Percentiles rank a stretch among this genome's conserved stretches.
Conservation (phyloP, 1,284 basidiomycete genomes). For the Binderoboletus segoi region DNA sequence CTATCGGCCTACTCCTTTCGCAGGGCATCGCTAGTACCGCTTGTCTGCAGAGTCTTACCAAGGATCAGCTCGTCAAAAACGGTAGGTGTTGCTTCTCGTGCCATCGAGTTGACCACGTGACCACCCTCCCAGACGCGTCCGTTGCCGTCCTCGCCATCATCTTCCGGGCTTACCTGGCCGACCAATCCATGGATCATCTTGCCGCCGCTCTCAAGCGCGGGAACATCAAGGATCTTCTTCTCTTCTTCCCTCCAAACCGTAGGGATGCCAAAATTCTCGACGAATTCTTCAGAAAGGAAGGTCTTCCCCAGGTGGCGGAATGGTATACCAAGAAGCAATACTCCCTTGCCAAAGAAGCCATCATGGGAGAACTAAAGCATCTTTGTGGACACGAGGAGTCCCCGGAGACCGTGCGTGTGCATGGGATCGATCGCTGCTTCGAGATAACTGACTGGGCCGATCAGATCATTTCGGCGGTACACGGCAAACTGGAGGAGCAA, state of each 20-base stretch:
- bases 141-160: slow-evolving; percentile 78
- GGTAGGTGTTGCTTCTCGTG: slow-evolving; percentile 44
- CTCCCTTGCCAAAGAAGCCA: slow-evolving; percentile 69
- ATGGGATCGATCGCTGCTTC: slow-evolving; percentile 3
- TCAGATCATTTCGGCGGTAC: slow-evolving; percentile 78
- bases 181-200: slow-evolving; percentile 87
- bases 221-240: slow-evolving; percentile 82
- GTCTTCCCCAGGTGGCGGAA: slow-evolving; percentile 78
- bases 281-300: slow-evolving; percentile 83
- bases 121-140: slow-evolving; percentile 60
- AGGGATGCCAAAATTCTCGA: slow-evolving; percentile 76
- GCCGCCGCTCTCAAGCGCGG: slow-evolving; percentile 77
- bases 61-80: slow-evolving; percentile 95
- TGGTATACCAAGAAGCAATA: slow-evolving; percentile 92
- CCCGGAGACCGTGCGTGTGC: slow-evolving; percentile 57
- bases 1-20: slow-evolving; percentile 80
- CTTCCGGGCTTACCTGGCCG: slow-evolving; percentile 78
- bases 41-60: slow-evolving; percentile 82
- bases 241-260: slow-evolving; percentile 86
- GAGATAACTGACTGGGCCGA: slow-evolving; percentile 14
- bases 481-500: slow-evolving; percentile 64
- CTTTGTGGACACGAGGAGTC: slow-evolving; percentile 62
- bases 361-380: slow-evolving; percentile 64
- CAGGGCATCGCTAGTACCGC: slow-evolving; percentile 78
- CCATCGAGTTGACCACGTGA: slow-evolving; percentile 9